Percentiles rank a stretch among this genome's conserved stretches.
Conservation (phyloP, 2,329 filamentous ascomycete genomes). For the Nemania diffusa region DNA sequence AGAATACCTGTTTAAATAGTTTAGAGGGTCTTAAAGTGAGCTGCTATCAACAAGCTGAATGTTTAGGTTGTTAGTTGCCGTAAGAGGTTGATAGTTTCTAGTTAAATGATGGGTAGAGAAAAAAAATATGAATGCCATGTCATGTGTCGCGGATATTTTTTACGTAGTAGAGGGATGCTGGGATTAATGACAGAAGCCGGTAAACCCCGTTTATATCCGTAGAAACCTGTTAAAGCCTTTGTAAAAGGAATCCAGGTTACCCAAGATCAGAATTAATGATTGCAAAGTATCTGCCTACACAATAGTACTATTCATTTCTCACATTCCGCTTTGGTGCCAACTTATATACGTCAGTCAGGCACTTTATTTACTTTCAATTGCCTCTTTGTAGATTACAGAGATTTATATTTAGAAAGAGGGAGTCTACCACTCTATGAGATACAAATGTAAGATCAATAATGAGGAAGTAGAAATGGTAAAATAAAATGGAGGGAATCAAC, state of each 20-base stretch:
- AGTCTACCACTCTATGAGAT: background rate
- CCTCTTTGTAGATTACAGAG: too few relatives aligned
- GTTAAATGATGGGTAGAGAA: background rate
- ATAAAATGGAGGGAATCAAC: background rate
- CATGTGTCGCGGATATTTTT: background rate
- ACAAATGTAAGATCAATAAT: background rate
- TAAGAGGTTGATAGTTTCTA: background rate
- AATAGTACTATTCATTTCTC: too few relatives aligned
- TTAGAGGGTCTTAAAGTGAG: background rate
- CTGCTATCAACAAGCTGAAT: background rate
- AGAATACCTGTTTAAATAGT: background rate
- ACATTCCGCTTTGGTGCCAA: too few relatives aligned
- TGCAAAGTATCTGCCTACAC: too few relatives aligned
- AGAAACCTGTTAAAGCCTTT: background rate
- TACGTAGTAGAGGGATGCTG: background rate
- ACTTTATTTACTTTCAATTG: too few relatives aligned
- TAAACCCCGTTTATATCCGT: constrained; percentile 5
- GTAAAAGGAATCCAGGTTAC: too few relatives aligned
- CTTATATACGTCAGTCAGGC: too few relatives aligned
- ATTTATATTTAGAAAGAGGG: too few relatives aligned
- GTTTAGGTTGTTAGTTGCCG: background rate
- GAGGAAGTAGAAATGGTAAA: too few relatives aligned
- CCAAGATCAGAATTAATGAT: background rate
- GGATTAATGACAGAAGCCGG: background rate
- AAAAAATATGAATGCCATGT: background rate